Conservation (phyloP, 2,329 filamentous ascomycete species). For the Pseudocercospora eumusae region DNA sequence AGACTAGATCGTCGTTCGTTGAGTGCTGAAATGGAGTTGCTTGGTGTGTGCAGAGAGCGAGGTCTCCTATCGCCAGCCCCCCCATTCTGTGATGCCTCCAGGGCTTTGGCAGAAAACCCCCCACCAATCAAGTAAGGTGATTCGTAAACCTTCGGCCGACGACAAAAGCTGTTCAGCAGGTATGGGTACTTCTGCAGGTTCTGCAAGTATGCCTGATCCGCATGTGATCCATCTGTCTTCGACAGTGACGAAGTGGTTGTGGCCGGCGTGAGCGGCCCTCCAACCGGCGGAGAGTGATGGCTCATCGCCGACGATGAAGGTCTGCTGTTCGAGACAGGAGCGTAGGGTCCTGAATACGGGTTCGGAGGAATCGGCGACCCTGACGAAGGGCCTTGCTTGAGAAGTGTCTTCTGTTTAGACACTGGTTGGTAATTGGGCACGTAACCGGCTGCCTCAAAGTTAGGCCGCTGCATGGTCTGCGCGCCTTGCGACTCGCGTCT, state of each 20-base stretch:
- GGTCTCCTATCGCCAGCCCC: slow-evolving; percentile 17
- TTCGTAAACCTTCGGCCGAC: slow-evolving; percentile 49
- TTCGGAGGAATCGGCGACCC: slow-evolving; percentile 28
- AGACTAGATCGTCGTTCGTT: slow-evolving; percentile 27
- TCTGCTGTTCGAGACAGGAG: slow-evolving; percentile 24
- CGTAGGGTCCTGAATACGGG: slow-evolving; percentile 23
- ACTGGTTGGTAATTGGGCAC: slow-evolving; percentile 34
- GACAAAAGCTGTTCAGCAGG: slow-evolving; percentile 48
- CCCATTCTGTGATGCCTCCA: slow-evolving; percentile 15
- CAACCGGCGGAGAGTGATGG: slow-evolving; percentile 38
- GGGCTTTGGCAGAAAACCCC: slow-evolving; percentile 42
- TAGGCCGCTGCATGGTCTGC: slow-evolving; percentile 34
- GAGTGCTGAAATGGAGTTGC: slow-evolving; percentile 30
- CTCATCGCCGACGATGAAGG: slow-evolving; percentile 33
- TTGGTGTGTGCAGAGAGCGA: slow-evolving; percentile 30
- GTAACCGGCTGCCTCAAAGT: slow-evolving; percentile 30
- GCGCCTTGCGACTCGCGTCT: slow-evolving; percentile 38
- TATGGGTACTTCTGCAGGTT: slow-evolving; percentile 51
- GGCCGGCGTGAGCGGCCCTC: slow-evolving; percentile 36
- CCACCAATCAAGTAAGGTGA: slow-evolving; percentile 50
- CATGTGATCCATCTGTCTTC: slow-evolving; percentile 34
- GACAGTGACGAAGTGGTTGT: slow-evolving; percentile 34
- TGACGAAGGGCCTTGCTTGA: slow-evolving; percentile 27
- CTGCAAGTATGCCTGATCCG: slow-evolving; percentile 43
- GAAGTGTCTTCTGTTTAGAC: slow-evolving; percentile 30